Conservation (phyloP, 2,329 filamentous ascomycete genomes). For the Fusarium secorum region DNA sequence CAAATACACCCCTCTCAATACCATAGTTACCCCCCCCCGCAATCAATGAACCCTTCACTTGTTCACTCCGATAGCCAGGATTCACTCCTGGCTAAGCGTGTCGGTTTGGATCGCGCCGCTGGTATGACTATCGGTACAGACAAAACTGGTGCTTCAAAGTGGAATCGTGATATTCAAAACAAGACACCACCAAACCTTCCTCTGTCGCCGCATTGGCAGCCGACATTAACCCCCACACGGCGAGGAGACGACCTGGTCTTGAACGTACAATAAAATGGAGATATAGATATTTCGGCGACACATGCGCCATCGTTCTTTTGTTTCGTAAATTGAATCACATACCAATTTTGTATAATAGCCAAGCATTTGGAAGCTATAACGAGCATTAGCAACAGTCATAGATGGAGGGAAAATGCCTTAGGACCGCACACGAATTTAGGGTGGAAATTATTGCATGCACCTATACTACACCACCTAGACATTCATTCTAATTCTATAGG, state of each 20-base stretch:
- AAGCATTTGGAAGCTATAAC: conserved; percentile 33
- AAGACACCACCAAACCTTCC: conserved; percentile 19
- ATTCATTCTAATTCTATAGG: conserved; percentile 34
- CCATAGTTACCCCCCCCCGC: conserved; percentile 22
- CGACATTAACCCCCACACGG: conserved; percentile 71
- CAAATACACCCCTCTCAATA: conserved; percentile 29
- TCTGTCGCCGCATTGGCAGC: conserved; percentile 51
- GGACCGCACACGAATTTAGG: conserved; percentile 11
- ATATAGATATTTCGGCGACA: conserved; percentile 1
- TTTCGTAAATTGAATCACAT: conserved; percentile 14
- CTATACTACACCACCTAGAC: conserved; percentile 28
- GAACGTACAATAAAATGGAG: conserved; percentile 55
- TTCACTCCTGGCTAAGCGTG: conserved; percentile 60
- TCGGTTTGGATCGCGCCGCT: conserved; percentile 59
- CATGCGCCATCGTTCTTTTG: conserved; percentile 8
- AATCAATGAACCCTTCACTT: conserved; percentile 8
- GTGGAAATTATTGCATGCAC: conserved; percentile 36
- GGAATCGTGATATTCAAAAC: conserved; percentile 25
- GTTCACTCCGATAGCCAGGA: conserved; percentile 43
- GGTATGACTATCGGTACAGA: conserved; percentile 51
- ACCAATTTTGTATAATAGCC: conserved; percentile 36
- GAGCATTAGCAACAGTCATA: conserved; percentile 34
- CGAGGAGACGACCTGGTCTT: conserved; percentile 71
- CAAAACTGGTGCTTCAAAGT: conserved; percentile 6
- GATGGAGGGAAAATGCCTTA: conserved; percentile 24